Percentiles rank a stretch among this genome's conserved stretches.
phyloP scores from a whole-genome alignment of 495 filamentous ascomycete species.

The Xylaria flabelliformis region DNA sequence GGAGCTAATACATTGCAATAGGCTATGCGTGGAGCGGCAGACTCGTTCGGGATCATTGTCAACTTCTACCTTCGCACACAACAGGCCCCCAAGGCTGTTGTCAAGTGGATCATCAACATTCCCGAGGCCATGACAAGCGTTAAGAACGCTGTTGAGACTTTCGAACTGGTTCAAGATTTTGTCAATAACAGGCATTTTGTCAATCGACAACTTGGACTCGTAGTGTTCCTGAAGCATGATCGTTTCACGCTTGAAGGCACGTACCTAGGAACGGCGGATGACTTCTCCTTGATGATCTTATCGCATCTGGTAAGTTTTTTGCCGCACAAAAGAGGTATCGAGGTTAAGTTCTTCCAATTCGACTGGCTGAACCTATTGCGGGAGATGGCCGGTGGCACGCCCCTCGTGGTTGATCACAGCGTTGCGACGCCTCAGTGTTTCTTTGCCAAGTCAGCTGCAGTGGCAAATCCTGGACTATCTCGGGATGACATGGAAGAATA shows the following conservation, averaged over 20 bases:
- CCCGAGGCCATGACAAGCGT: conserved; percentile 32
- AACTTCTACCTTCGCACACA: conserved; percentile 61
- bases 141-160: conserved; percentile 33
- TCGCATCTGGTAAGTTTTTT: conserved; percentile 40
- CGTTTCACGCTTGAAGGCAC: conserved; percentile 45
- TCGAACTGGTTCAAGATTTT: conserved; percentile 45
- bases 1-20: conserved; percentile 23
- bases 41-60: conserved; percentile 64
- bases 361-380: conserved; percentile 42
- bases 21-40: conserved; percentile 64
- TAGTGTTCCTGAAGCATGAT: conserved; percentile 40
- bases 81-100: conserved; percentile 53
- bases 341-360: conserved; percentile 23
- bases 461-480: conserved; percentile 34
- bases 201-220: conserved; percentile 42
- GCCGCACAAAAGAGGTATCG: conserved; percentile 11
- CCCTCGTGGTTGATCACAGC: conserved; percentile 38
- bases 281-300: conserved; percentile 37
- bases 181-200: conserved; percentile 36
- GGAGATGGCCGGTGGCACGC: conserved; percentile 33
- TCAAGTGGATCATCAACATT: conserved; percentile 48
- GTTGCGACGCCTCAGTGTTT: conserved; percentile 50
- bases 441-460: conserved; percentile 55
- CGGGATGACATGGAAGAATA: conserved; percentile 39
- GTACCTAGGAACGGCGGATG: conserved; percentile 38